A percentile compares a stretch with the other conserved stretches of the same genome.
Conservation (phyloP, 495 filamentous ascomycete species). For the Echria macrotheca region DNA sequence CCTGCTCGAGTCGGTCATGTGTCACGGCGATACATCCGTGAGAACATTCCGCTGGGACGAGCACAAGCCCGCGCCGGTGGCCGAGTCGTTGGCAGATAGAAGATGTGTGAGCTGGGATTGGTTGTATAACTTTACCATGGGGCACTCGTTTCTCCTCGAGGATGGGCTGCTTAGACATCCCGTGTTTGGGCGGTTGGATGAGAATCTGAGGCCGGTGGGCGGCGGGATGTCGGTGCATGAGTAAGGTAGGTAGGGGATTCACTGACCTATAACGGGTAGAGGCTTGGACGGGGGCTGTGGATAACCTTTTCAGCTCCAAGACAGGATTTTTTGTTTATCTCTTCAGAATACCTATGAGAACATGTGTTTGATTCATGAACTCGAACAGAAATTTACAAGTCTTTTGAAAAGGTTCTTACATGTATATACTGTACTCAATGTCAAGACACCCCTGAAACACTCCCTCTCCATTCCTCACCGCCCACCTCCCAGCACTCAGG, state of each 20-base stretch:
- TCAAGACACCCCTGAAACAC: background rate
- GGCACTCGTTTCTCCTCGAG: slow-evolving; percentile 9
- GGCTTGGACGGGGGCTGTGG: too few relatives aligned
- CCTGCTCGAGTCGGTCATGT: slow-evolving; percentile 11
- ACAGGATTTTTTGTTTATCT: too few relatives aligned
- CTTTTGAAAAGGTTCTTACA: background rate
- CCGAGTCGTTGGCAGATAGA: slow-evolving; percentile 10
- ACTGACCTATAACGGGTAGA: too few relatives aligned
- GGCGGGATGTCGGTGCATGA: too few relatives aligned
- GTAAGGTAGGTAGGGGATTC: too few relatives aligned
- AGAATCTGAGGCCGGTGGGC: slow-evolving; percentile 1
- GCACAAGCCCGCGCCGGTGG: background rate
- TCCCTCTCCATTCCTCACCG: background rate
- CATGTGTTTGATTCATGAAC: too few relatives aligned
- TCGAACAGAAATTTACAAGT: background rate
- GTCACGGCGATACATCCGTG: slow-evolving; percentile 11
- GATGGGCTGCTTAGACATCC: slow-evolving; percentile 8
- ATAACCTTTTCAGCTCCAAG: too few relatives aligned
- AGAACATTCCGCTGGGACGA: slow-evolving; percentile 14
- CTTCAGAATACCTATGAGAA: too few relatives aligned
- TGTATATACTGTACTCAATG: background rate
- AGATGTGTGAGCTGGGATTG: slow-evolving; percentile 14
- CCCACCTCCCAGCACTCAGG: slow-evolving; percentile 3
- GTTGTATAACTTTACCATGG: slow-evolving; percentile 8
- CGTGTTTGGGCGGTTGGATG: slow-evolving; percentile 6